Conservation (phyloP, 2,329 filamentous ascomycete genomes). For the Colletotrichum cereale region DNA sequence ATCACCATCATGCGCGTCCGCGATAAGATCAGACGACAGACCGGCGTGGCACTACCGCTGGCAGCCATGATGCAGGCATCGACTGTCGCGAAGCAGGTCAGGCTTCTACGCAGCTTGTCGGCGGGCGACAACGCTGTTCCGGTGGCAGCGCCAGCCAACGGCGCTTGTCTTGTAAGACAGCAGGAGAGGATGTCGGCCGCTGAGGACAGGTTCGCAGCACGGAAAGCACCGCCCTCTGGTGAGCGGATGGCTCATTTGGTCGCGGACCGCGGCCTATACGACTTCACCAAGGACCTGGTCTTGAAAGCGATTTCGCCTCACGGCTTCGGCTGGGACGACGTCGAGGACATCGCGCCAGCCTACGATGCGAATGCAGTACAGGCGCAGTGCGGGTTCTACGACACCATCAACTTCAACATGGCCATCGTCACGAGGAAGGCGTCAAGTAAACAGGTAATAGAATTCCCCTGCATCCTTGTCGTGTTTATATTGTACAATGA, state of each 20-base stretch:
- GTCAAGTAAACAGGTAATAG: background rate
- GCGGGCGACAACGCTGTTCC: too few species aligned
- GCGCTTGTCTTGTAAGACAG: background rate
- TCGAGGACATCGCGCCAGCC: background rate
- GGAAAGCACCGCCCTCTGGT: background rate
- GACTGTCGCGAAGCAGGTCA: too few species aligned
- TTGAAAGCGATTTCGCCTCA: background rate
- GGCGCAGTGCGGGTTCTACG: background rate
- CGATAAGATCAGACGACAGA: too few species aligned
- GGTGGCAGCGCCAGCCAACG: too few species aligned
- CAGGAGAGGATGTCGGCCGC: background rate
- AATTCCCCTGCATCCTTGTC: too few species aligned
- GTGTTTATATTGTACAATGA: too few species aligned
- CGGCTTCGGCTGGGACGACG: background rate
- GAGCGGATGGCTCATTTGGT: background rate
- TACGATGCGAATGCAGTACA: background rate
- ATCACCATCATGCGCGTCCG: too few species aligned
- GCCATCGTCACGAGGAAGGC: background rate
- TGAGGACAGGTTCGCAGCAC: background rate
- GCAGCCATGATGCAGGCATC: too few species aligned
- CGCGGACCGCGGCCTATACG: background rate
- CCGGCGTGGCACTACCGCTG: too few species aligned
- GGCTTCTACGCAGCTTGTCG: too few species aligned
- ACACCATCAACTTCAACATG: slow-evolving; percentile 3
- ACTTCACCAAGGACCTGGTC: background rate